phyloP scores from a whole-genome alignment of 108 stramenopile genomes.

The Fragilaria radians region DNA sequence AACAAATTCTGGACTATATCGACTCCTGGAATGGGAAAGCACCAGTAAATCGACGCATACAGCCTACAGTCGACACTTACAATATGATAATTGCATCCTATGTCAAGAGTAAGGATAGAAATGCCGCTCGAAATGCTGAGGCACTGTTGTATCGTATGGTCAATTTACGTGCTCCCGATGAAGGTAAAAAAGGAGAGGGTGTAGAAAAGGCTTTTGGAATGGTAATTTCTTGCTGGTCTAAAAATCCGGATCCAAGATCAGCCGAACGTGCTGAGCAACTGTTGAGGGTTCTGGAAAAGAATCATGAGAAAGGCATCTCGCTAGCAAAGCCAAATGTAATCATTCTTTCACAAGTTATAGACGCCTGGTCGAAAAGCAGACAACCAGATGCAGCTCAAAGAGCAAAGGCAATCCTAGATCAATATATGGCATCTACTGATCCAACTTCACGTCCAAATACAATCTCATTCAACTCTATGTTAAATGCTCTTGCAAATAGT shows the following conservation, averaged over 20 bases:
- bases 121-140: not conserved
- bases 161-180: not conserved
- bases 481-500: constrained; percentile 1
- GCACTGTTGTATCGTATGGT: not conserved
- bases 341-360: not conserved
- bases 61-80: not conserved
- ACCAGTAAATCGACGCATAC: not conserved
- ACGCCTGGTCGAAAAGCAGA: constrained; percentile 1
- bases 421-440: not conserved
- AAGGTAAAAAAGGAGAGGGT: not conserved
- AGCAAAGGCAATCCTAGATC: not conserved
- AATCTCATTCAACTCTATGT: not conserved
- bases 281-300: constrained; percentile 72
- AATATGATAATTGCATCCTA: constrained; percentile 1
- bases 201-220: not conserved
- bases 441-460: not conserved
- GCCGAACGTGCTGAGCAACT: constrained; percentile 76
- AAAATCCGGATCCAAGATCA: constrained; percentile 24
- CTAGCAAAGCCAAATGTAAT: constrained; percentile 11
- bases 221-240: not conserved
- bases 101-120: not conserved
- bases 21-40: not conserved
- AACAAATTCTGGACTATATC: not conserved
- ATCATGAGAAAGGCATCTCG: constrained; percentile 4
- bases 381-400: not conserved